These are phyloP conservation scores for Earliella scabrosa DNA, from an alignment of 1,284 basidiomycete genomes.

Conservation along the genomic window DNA sequence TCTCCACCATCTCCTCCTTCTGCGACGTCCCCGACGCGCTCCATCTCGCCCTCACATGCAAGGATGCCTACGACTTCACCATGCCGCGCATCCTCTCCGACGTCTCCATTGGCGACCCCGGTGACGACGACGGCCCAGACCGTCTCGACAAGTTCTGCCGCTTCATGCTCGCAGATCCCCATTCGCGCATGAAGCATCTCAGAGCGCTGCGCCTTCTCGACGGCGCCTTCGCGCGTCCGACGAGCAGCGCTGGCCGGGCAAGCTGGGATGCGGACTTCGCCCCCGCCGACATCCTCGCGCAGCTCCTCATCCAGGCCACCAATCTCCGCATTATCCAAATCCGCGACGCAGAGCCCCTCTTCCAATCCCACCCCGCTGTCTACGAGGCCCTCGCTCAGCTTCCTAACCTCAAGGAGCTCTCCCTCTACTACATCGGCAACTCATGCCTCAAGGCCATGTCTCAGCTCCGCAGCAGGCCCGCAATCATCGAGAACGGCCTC, in stretches of 20 bases:
- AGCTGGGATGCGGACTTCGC: conserved; percentile 27
- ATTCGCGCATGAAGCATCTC: conserved; percentile 17
- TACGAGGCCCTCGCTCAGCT: conserved; percentile 25
- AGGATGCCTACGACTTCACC: conserved; percentile 19
- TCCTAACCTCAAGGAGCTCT: conserved; percentile 21
- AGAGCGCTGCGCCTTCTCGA: conserved; percentile 27
- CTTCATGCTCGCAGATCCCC: conserved; percentile 22
- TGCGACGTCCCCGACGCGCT: conserved; percentile 19
- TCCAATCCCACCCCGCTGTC: conserved; percentile 25
- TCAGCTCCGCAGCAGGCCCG: conserved; percentile 22
- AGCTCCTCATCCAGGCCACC: conserved; percentile 22
- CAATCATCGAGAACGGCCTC: conserved; percentile 27
- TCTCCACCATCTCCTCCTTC: conserved; percentile 21
- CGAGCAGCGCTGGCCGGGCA: conserved; percentile 8
- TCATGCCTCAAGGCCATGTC: conserved; percentile 27
- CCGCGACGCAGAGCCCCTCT: conserved; percentile 28
- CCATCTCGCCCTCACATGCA: conserved; percentile 25
- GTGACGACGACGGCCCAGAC: conserved; percentile 16
- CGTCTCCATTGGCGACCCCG: conserved; percentile 22
- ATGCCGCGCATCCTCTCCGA: conserved; percentile 27
- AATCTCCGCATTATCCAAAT: conserved; percentile 28
- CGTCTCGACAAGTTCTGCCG: conserved; percentile 21
- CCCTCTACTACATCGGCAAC: conserved; percentile 30
- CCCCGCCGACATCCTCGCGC: conserved; percentile 23
- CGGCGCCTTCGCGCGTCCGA: conserved; percentile 24